Conservation (phyloP, 768 basidiomycete genomes). For the Collybia nuda region DNA sequence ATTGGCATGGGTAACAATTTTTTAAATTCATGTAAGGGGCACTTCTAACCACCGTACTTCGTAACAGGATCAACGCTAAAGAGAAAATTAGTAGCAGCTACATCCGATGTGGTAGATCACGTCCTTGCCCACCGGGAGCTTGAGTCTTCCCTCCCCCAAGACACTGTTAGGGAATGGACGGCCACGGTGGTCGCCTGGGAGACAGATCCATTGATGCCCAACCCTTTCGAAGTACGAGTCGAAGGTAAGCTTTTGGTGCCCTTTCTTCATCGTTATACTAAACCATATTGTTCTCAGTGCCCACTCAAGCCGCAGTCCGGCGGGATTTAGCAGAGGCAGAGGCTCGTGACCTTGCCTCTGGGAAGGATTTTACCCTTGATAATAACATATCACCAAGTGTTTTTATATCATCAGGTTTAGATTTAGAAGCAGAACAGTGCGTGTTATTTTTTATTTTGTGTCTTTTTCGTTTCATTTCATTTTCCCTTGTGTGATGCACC, state of each 20-base stretch:
- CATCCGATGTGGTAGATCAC: slow-evolving; percentile 7
- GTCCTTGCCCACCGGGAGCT: slow-evolving; percentile 2
- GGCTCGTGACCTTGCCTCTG: slow-evolving; percentile 3
- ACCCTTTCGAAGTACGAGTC: not conserved
- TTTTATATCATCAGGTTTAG: slow-evolving; percentile 12
- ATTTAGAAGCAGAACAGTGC: slow-evolving; percentile 18
- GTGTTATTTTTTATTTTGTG: not conserved
- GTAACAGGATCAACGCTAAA: slow-evolving; percentile 1
- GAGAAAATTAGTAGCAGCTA: slow-evolving; percentile 5
- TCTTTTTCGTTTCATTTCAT: too few species aligned
- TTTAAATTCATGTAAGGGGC: not conserved
- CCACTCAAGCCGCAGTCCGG: slow-evolving; percentile 6
- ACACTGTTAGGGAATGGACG: not conserved
- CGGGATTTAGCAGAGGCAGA: slow-evolving; percentile 10
- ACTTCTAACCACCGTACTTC: not conserved
- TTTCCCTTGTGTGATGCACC: too few species aligned
- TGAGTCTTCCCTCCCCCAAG: not conserved
- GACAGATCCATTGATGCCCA: not conserved
- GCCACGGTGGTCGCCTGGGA: slow-evolving; percentile 10
- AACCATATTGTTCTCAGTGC: not conserved
- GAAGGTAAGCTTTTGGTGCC: not conserved
- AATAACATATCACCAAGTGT: slow-evolving; percentile 9
- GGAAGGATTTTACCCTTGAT: slow-evolving; percentile 11
- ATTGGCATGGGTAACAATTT: slow-evolving; percentile 14
- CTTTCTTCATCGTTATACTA: not conserved